Evolutionary conservation across 2,329 filamentous ascomycete species (phyloP), one percentile per base, ranked within the genome.

Genomic region (Aureobasidium sp.): DNA sequence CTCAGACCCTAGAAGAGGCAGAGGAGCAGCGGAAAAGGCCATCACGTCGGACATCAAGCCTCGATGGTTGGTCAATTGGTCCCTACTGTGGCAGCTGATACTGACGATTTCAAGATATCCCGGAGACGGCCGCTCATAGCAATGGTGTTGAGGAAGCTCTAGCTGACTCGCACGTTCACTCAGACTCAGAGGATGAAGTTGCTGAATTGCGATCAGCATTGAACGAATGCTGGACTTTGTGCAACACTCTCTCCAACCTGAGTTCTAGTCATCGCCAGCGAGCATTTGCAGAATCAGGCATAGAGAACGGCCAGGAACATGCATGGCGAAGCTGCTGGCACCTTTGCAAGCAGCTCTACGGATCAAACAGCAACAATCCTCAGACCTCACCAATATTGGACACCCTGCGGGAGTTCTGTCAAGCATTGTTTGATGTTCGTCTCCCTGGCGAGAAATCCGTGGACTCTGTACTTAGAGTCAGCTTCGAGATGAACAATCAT

Each of bases 271-370:
- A 95, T 64, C 82, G 89, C 24, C 80, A 88, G 60, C 79, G 87
- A 17, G 84, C 90, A 27, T 91, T 93, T 68, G 83, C 81, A 66
- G 86, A 80, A 61, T 84, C 85, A 1, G 84, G 83, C 11, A 84
- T 81, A 10, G 84, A 85, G 1, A 85, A 89, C 59, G 80, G 85
- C 24, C 87, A 95, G 64, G 88, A 95, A 66, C 85, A 86, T 61
- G 90, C 90, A 0, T 96, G 90, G 91, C 89, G 87, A 67, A 87
- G 86, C 57, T 97, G 90, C 70, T 97, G 90, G 91, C 86, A 85
- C 61, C 74, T 97, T 21, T 97, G 90, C 65, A 88, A 95, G 66
- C 85, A 86, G 55, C 78, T 97, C 3, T 96, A 96, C 65, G 81
- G 90, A 57, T 88, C 85, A 59, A 79, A 84, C 48, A 83, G 91